Conservation (phyloP, 2,329 filamentous ascomycete genomes). For the Ophidiomyces ophidiicola region DNA sequence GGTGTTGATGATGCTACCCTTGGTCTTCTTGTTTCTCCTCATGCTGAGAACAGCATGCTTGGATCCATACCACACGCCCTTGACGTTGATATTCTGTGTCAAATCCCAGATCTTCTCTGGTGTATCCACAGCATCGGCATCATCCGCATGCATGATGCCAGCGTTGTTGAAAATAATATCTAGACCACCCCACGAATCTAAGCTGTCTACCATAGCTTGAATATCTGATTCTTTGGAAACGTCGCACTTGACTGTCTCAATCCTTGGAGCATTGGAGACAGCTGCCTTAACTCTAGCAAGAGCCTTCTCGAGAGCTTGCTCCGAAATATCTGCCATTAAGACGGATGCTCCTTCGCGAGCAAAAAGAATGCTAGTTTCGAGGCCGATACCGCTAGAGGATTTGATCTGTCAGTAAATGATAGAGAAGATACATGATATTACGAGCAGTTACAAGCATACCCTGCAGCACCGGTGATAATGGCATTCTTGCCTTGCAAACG, state of each 20-base stretch:
- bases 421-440: not conserved
- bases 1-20: constrained; percentile 80
- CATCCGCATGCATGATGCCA: constrained; percentile 84
- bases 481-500: constrained; percentile 55
- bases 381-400: constrained; percentile 64
- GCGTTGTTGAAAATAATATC: constrained; percentile 97
- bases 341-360: constrained; percentile 77
- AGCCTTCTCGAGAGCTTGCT: constrained; percentile 63
- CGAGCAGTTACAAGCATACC: constrained; percentile 44
- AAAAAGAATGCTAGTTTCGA: constrained; percentile 84
- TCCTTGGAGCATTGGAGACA: constrained; percentile 47
- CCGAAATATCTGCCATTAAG: constrained; percentile 74
- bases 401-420: not conserved
- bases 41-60: constrained; percentile 81
- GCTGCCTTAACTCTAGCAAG: constrained; percentile 61
- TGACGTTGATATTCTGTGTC: constrained; percentile 89
- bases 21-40: constrained; percentile 65
- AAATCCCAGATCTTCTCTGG: constrained; percentile 88
- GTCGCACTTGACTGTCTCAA: constrained; percentile 58
- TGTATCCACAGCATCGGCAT: constrained; percentile 69
- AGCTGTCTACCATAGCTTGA: constrained; percentile 56
- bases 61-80: constrained; percentile 93
- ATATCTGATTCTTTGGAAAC: constrained; percentile 78
- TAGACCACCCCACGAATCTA: constrained; percentile 75
- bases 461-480: constrained; percentile 72